Evolutionary conservation across 495 filamentous ascomycete species (phyloP).

Genomic region (Tetracladium setigerum): DNA sequence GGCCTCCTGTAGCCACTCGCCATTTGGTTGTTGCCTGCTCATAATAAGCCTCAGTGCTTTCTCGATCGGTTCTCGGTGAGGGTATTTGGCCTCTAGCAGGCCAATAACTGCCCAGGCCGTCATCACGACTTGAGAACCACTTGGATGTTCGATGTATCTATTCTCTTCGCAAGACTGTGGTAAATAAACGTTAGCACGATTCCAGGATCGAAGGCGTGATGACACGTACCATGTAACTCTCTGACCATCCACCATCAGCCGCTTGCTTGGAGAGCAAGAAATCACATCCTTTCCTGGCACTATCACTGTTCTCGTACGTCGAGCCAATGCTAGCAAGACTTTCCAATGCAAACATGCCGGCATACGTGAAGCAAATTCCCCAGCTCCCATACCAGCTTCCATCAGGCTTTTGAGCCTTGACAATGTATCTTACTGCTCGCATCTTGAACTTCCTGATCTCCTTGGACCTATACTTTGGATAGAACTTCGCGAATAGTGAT

Average conservation of each 20-base stretch:
- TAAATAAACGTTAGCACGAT: not conserved
- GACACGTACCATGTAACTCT: constrained; percentile 74
- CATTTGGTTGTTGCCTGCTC: constrained; percentile 74
- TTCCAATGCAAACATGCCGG: constrained; percentile 90
- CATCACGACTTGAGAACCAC: constrained; percentile 78
- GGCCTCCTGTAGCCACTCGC: constrained; percentile 90
- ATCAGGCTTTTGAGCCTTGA: constrained; percentile 66
- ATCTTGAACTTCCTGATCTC: constrained; percentile 69
- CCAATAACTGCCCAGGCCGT: constrained; percentile 87
- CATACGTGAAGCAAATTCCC: constrained; percentile 98
- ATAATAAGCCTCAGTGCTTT: constrained; percentile 76
- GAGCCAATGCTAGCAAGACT: constrained; percentile 76
- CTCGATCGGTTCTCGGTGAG: constrained; percentile 62
- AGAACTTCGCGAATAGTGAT: constrained; percentile 69
- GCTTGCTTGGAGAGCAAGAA: constrained; percentile 80
- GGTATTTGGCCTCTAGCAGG: constrained; percentile 78
- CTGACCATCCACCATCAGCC: constrained; percentile 92
- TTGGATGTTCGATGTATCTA: constrained; percentile 40
- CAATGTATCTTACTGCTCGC: constrained; percentile 72
- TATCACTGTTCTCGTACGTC: constrained; percentile 63
- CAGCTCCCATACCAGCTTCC: constrained; percentile 95
- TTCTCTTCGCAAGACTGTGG: constrained; percentile 46
- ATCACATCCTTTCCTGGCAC: constrained; percentile 67
- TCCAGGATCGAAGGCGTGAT: not conserved
- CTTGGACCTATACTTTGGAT: constrained; percentile 66